Percentiles rank a stretch among this genome's conserved stretches.
Conservation (phyloP, 2,329 filamentous ascomycete species). For the Sporothrix sp. region DNA sequence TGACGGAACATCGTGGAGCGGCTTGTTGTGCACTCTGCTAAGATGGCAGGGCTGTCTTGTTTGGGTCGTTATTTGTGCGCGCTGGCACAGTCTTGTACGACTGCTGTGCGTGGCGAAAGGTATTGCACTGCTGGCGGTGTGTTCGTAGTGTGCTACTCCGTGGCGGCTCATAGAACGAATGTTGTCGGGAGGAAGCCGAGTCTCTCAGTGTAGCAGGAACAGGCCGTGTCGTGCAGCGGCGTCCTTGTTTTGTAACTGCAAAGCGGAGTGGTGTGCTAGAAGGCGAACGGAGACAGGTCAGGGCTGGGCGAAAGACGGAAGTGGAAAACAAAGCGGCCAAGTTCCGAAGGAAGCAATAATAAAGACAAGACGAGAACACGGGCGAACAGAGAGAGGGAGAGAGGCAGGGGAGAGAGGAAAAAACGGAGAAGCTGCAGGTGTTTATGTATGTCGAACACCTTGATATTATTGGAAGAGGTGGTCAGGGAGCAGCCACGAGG, state of each 20-base stretch:
- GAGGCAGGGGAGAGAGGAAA: not conserved
- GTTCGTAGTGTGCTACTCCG: not conserved
- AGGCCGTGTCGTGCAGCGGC: not conserved
- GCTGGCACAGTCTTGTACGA: not conserved
- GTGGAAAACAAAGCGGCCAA: not conserved
- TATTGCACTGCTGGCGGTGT: too few species aligned
- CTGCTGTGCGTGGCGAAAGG: slow-evolving; percentile 8
- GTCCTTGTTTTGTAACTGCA: not conserved
- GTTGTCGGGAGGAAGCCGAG: not conserved
- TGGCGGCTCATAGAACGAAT: slow-evolving; percentile 14
- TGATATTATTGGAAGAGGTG: too few species aligned
- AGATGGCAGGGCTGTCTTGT: slow-evolving; percentile 1
- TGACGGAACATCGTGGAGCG: slow-evolving; percentile 26
- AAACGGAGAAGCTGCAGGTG: too few species aligned
- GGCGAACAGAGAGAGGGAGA: not conserved
- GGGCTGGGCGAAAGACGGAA: slow-evolving; percentile 17
- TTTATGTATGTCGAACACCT: too few species aligned
- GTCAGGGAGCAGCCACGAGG: slow-evolving; percentile 1
- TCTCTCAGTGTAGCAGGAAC: too few species aligned
- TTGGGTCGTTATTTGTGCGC: not conserved
- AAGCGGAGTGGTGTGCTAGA: not conserved
- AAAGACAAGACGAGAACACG: not conserved
- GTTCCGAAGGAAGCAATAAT: not conserved
- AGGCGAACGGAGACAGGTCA: slow-evolving; percentile 11
- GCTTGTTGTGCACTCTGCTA: slow-evolving; percentile 3